phyloP scores from a whole-genome alignment of 345 rosid species.

The Heritiera fomes region DNA sequence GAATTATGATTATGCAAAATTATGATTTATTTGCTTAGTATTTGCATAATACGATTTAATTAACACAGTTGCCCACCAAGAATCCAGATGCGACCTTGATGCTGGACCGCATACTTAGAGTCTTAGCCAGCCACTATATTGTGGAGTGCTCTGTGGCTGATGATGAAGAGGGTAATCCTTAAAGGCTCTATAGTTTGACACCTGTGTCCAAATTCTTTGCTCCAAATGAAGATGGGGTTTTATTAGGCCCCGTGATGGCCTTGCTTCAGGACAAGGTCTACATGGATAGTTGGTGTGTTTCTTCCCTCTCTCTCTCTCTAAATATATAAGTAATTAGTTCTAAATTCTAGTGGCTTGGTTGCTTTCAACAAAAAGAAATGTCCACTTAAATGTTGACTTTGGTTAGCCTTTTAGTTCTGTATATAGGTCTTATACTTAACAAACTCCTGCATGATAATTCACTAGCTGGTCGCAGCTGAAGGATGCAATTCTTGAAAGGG shows the following conservation, averaged over 20 bases:
- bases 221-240: background rate
- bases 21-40: no score
- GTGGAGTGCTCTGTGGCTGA: background rate
- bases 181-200: constrained; percentile 1
- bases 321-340: no score
- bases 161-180: background rate
- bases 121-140: background rate
- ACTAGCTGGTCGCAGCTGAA: constrained; percentile 35
- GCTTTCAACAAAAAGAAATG: no score
- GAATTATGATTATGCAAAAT: no score
- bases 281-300: background rate
- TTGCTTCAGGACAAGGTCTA: background rate
- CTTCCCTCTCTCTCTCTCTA: background rate
- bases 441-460: background rate
- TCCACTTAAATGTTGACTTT: no score
- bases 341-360: no score
- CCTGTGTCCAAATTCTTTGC: background rate
- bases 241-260: background rate
- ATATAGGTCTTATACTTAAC: background rate
- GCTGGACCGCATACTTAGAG: background rate
- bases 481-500: constrained; percentile 46
- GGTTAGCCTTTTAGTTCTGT: no score
- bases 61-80: background rate
- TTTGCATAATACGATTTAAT: no score
- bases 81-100: background rate